These are phyloP conservation scores for Pestalotiopsis sp. DNA, from an alignment of 2,329 filamentous ascomycete genomes.

Conservation along the genomic window DNA sequence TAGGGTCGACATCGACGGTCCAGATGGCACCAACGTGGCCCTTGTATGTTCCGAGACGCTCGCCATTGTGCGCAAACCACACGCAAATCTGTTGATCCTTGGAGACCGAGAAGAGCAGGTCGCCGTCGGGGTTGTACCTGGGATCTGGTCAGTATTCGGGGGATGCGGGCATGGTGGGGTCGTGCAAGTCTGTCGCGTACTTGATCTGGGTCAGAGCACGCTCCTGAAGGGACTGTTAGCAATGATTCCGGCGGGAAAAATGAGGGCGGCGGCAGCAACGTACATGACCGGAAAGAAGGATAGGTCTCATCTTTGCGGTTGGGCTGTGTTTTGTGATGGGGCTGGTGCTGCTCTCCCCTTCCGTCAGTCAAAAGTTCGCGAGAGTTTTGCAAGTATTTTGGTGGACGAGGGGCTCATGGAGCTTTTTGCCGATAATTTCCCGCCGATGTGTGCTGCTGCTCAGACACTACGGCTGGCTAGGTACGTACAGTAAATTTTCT, in stretches of 20 bases:
- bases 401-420: conserved; percentile 11
- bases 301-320: conserved; percentile 83
- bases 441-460: background rate
- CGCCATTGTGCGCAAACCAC: conserved; percentile 97
- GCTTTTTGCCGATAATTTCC: conserved; percentile 11
- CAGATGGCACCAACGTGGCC: conserved; percentile 98
- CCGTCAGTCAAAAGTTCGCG: conserved; percentile 13
- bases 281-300: conserved; percentile 91
- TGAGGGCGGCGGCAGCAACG: conserved; percentile 15
- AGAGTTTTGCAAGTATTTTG: conserved; percentile 12
- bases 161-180: conserved; percentile 14
- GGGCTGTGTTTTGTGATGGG: conserved; percentile 19
- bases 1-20: conserved; percentile 96
- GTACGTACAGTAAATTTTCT: background rate
- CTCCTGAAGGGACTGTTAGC: conserved; percentile 57
- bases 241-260: background rate
- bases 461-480: background rate
- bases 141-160: conserved; percentile 14
- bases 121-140: conserved; percentile 91
- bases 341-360: conserved; percentile 5
- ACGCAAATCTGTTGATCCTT: conserved; percentile 97
- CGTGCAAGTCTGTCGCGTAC: conserved; percentile 47
- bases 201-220: conserved; percentile 94
- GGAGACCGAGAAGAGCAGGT: conserved; percentile 91
- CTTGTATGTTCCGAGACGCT: conserved; percentile 94